These are phyloP conservation scores for Pseudopediastrum boryanum DNA, from an alignment of 139 green algal genomes.

Conservation along the genomic window DNA sequence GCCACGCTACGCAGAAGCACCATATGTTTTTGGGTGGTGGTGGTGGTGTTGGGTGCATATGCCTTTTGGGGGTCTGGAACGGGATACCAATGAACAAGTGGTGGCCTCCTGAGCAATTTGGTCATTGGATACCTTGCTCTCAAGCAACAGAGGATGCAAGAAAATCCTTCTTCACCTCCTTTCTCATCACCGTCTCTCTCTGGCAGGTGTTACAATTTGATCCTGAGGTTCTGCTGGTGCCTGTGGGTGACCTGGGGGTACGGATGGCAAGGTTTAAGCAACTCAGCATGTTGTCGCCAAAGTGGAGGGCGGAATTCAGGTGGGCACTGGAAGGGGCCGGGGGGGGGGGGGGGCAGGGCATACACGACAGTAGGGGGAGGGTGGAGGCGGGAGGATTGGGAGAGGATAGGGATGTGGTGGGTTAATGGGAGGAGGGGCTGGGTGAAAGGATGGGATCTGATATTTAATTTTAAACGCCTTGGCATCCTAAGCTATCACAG, in stretches of 20 bases:
- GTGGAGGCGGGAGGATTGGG: no score
- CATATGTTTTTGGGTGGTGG: background rate
- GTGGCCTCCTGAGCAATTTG: background rate
- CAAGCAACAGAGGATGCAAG: background rate
- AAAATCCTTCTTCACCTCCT: background rate
- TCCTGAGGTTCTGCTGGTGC: background rate
- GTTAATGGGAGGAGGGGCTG: no score
- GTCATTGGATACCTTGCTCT: background rate
- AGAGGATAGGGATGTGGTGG: no score
- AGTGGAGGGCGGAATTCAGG: slow-evolving; percentile 24
- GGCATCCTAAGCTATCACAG: background rate
- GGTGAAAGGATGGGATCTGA: background rate
- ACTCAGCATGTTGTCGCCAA: background rate
- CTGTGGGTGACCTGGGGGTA: background rate
- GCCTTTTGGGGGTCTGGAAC: background rate
- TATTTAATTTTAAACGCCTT: background rate
- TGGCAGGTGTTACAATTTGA: slow-evolving; percentile 31
- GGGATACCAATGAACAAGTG: background rate
- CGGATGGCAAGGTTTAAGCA: slow-evolving; percentile 9
- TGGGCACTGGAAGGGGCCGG: background rate
- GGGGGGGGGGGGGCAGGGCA: background rate
- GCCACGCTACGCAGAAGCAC: background rate
- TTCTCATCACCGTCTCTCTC: background rate
- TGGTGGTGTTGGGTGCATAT: background rate
- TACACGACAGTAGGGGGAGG: no score